Conservation (phyloP, 768 basidiomycete species). For the Russula griseocarnosa region DNA sequence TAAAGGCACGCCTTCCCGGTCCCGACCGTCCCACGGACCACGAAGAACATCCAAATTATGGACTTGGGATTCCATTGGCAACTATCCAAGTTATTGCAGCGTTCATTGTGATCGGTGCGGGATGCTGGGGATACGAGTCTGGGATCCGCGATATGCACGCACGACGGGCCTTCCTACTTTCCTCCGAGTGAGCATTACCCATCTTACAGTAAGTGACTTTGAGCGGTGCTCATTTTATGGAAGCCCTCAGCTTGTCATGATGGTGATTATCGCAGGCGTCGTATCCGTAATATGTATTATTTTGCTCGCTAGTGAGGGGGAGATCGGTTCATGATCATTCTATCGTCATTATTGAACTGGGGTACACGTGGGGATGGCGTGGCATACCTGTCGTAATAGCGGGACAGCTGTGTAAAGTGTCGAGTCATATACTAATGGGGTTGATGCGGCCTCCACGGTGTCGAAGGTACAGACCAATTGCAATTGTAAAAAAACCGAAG, state of each 20-base stretch:
- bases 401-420: not conserved
- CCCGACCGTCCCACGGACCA: slow-evolving; percentile 28
- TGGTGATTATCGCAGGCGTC: slow-evolving; percentile 26
- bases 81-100: slow-evolving; percentile 52
- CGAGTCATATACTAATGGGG: not conserved
- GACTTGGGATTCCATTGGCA: slow-evolving; percentile 46
- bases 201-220: not conserved
- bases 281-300: slow-evolving; percentile 14
- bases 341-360: not conserved
- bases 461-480: not conserved
- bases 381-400: not conserved
- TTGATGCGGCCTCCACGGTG: not conserved
- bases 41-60: slow-evolving; percentile 31
- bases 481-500: not conserved
- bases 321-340: slow-evolving; percentile 7
- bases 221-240: not conserved
- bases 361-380: not conserved
- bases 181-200: slow-evolving; percentile 47
- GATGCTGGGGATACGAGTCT: slow-evolving; percentile 62
- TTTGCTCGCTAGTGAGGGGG: slow-evolving; percentile 7
- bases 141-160: slow-evolving; percentile 54
- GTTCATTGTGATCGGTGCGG: slow-evolving; percentile 51
- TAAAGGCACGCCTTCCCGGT: slow-evolving; percentile 51
- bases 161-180: slow-evolving; percentile 56
- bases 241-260: slow-evolving; percentile 34